Conservation (phyloP, 2,329 filamentous ascomycete species). For the Colletotrichum limetticola region DNA sequence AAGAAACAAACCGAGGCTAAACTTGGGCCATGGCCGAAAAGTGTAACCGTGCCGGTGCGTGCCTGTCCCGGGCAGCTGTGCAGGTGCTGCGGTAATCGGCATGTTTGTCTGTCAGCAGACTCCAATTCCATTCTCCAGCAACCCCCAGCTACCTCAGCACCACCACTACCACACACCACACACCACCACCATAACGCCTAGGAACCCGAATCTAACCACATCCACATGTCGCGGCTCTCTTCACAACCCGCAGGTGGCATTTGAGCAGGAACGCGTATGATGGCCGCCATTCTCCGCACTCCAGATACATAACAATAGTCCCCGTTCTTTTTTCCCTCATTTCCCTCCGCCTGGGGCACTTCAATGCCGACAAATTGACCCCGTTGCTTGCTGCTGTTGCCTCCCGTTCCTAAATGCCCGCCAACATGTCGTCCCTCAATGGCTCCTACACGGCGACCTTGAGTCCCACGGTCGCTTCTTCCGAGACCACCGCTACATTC, state of each 20-base stretch:
- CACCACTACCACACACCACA: slow-evolving; percentile 13
- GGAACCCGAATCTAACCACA: slow-evolving; percentile 34
- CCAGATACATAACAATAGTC: slow-evolving; percentile 34
- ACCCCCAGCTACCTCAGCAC: background rate
- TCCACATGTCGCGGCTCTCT: slow-evolving; percentile 34
- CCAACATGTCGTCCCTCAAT: slow-evolving; percentile 54
- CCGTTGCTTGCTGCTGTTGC: background rate
- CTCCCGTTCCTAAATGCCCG: slow-evolving; percentile 17
- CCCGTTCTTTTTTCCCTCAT: slow-evolving; percentile 34
- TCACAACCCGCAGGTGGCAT: slow-evolving; percentile 28
- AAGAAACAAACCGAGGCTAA: slow-evolving; percentile 35
- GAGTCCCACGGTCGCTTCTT: slow-evolving; percentile 55
- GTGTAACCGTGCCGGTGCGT: slow-evolving; percentile 28
- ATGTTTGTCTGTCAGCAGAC: slow-evolving; percentile 29
- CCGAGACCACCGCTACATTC: slow-evolving; percentile 49
- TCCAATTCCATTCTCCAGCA: slow-evolving; percentile 26
- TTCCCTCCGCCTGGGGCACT: slow-evolving; percentile 26
- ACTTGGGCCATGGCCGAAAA: slow-evolving; percentile 33
- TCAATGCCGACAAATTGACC: slow-evolving; percentile 35
- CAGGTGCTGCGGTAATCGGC: slow-evolving; percentile 11
- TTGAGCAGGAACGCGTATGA: slow-evolving; percentile 36
- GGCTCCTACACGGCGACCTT: slow-evolving; percentile 55
- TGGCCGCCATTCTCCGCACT: slow-evolving; percentile 36
- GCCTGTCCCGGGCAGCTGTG: background rate
- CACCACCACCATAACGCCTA: slow-evolving; percentile 1